Conservation (phyloP, 306 rosid species). For the Vicia sativa region DNA sequence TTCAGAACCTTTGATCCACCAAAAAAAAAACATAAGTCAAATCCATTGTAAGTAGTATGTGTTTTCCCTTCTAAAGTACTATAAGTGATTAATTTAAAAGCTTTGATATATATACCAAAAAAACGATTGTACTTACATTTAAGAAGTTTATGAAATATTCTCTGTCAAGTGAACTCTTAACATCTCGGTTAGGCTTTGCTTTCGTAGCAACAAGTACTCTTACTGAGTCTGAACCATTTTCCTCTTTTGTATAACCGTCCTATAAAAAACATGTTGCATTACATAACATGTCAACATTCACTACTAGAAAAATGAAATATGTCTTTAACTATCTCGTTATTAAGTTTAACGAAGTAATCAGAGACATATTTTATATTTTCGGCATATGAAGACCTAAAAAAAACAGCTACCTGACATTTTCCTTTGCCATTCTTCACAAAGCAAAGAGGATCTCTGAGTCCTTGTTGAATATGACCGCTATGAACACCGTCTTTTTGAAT, state of each 20-base stretch:
- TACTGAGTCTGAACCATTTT: slow-evolving; percentile 68
- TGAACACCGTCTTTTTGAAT: slow-evolving; percentile 73
- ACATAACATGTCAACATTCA: slow-evolving; percentile 27
- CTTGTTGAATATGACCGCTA: slow-evolving; percentile 86
- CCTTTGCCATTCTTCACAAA: slow-evolving; percentile 71
- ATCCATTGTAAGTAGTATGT: too few relatives aligned
- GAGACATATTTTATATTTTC: background rate
- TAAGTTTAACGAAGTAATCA: background rate
- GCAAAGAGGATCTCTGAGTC: slow-evolving; percentile 84
- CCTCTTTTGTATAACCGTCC: slow-evolving; percentile 87
- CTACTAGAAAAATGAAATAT: background rate
- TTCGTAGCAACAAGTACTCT: slow-evolving; percentile 84
- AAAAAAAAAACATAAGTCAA: slow-evolving; percentile 3
- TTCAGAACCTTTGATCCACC: slow-evolving; percentile 46
- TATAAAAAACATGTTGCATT: slow-evolving; percentile 40
- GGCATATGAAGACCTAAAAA: background rate
- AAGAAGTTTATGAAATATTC: slow-evolving; percentile 71
- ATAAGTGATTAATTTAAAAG: too few relatives aligned
- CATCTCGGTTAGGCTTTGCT: slow-evolving; percentile 72
- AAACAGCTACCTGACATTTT: slow-evolving; percentile 66
- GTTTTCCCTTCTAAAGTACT: too few relatives aligned
- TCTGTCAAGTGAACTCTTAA: slow-evolving; percentile 62
- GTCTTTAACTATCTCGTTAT: background rate
- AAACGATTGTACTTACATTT: slow-evolving; percentile 38
- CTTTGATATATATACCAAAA: too few relatives aligned